Percentiles rank a stretch among this genome's conserved stretches.
Conservation (phyloP, 257 asterid species). For the Penstemon barbatus region DNA sequence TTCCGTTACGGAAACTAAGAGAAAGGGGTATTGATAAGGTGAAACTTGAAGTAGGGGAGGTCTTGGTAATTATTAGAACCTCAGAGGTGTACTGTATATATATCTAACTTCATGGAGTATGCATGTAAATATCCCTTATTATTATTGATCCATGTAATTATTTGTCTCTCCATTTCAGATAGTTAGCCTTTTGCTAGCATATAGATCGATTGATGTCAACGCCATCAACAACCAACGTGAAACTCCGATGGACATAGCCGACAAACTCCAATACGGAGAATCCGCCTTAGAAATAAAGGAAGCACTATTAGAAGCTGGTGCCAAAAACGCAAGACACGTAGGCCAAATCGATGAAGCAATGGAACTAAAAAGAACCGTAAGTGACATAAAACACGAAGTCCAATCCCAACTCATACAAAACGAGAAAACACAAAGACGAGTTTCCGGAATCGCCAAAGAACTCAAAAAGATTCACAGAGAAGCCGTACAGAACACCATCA, state of each 20-base stretch:
- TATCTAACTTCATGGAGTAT: not conserved
- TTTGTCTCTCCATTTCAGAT: conserved; percentile 53
- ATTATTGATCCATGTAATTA: not conserved
- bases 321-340: conserved; percentile 67
- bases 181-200: conserved; percentile 61
- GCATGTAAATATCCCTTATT: not conserved
- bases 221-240: conserved; percentile 72
- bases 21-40: no score
- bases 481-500: conserved; percentile 89
- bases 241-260: conserved; percentile 96
- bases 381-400: conserved; percentile 95
- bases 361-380: conserved; percentile 90
- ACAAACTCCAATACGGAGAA: conserved; percentile 79
- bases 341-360: conserved; percentile 68
- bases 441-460: conserved; percentile 93
- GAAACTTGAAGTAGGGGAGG: no score
- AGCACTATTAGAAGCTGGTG: conserved; percentile 80
- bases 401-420: conserved; percentile 88
- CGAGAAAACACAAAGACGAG: conserved; percentile 85
- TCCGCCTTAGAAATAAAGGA: conserved; percentile 67
- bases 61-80: not conserved
- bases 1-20: no score
- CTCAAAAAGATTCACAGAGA: conserved; percentile 92
- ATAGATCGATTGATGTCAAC: conserved; percentile 63
- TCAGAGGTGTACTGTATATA: not conserved